phyloP scores from a whole-genome alignment of 2,329 filamentous ascomycete genomes.

The Aspergillus thermomutatus region DNA sequence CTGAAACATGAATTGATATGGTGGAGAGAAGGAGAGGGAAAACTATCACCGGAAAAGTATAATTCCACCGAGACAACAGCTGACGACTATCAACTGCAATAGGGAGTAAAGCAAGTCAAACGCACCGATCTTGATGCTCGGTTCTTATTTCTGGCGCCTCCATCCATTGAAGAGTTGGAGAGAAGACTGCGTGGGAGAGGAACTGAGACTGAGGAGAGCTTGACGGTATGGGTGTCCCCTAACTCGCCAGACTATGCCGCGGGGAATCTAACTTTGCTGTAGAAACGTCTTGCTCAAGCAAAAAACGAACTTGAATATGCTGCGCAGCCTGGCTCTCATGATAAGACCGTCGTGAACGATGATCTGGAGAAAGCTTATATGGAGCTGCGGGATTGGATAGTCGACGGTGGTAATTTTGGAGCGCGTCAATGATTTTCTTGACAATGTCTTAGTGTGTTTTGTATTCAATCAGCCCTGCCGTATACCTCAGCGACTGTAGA shows the following conservation, averaged over 20 bases:
- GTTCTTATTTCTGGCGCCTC: conserved; percentile 82
- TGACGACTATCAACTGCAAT: conserved; percentile 4
- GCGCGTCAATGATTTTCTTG: conserved; percentile 16
- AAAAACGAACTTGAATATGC: conserved; percentile 71
- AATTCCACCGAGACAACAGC: neutral
- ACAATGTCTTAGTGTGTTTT: neutral
- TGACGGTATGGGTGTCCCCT: conserved; percentile 32
- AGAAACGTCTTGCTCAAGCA: conserved; percentile 67
- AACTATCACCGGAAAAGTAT: neutral
- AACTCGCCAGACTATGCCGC: neutral
- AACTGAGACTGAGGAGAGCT: conserved; percentile 72
- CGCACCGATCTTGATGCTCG: conserved; percentile 69
- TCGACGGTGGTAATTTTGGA: conserved; percentile 39
- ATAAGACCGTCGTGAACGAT: conserved; percentile 65
- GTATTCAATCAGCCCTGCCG: neutral
- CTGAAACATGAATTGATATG: neutral
- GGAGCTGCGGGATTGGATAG: conserved; percentile 53
- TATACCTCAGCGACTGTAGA: neutral
- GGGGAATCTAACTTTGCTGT: neutral
- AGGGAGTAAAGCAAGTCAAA: conserved; percentile 91
- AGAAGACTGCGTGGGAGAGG: conserved; percentile 68
- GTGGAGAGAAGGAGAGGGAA: neutral
- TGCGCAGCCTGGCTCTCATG: conserved; percentile 63
- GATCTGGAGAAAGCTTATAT: conserved; percentile 56
- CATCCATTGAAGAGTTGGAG: conserved; percentile 71